These are phyloP conservation scores for Fraxinus quadrangulata DNA, from an alignment of 257 asterid species.

Conservation along the genomic window DNA sequence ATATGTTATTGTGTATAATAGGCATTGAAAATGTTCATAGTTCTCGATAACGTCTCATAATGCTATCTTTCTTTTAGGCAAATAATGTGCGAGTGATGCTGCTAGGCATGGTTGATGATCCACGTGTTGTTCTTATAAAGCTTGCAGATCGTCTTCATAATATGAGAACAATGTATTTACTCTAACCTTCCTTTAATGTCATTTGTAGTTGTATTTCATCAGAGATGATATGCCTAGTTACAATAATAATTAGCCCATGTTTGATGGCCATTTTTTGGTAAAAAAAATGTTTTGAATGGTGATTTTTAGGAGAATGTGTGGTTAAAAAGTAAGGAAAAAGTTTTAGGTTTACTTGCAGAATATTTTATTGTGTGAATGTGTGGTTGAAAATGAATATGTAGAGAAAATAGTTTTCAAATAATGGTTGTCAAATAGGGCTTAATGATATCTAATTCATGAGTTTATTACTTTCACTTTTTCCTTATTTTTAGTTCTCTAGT, in stretches of 20 bases:
- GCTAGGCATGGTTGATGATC: constrained; percentile 98
- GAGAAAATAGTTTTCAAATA: no score
- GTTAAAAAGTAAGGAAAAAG: no score
- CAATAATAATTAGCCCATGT: not conserved
- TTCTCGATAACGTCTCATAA: not conserved
- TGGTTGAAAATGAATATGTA: no score
- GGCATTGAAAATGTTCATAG: constrained; percentile 1
- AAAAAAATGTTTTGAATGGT: no score
- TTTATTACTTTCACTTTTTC: not conserved
- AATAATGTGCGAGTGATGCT: constrained; percentile 92
- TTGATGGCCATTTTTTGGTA: no score
- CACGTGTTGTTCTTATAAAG: constrained; percentile 97
- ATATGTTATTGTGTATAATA: no score
- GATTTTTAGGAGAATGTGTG: no score
- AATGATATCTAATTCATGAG: not conserved
- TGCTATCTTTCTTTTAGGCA: constrained; percentile 55
- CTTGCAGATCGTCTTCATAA: constrained; percentile 99
- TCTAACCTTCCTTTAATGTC: constrained; percentile 16
- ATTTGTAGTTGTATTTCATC: constrained; percentile 6
- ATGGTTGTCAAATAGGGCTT: no score
- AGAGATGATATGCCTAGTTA: not conserved
- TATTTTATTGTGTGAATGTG: no score
- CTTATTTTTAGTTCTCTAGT: constrained; percentile 12
- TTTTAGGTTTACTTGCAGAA: no score
- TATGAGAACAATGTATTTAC: constrained; percentile 88